These are phyloP conservation scores for Corynespora cassiicola DNA, from an alignment of 2,329 filamentous ascomycete species.

Conservation along the genomic window DNA sequence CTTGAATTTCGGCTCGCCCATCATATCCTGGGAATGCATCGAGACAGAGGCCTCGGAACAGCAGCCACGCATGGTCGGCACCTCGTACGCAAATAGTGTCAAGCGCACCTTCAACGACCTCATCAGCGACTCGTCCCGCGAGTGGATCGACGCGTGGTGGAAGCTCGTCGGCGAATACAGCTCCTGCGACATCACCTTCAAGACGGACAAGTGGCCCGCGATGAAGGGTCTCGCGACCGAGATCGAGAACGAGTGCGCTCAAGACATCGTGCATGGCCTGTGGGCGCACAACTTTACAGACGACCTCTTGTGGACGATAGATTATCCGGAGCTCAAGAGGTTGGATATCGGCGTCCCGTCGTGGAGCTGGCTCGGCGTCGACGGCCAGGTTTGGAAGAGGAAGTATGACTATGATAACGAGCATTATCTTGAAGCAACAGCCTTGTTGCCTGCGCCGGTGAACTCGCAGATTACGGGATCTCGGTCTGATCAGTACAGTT, in stretches of 20 bases:
- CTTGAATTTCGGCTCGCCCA: conserved; percentile 1
- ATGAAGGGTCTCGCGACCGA: conserved; percentile 6
- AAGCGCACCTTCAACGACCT: conserved; percentile 3
- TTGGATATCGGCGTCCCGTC: conserved; percentile 3
- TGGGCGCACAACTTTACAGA: conserved; percentile 1
- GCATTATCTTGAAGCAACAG: no score
- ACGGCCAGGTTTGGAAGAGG: conserved; percentile 1
- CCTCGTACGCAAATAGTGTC: not conserved
- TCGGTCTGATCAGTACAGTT: no score
- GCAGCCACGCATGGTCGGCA: not conserved
- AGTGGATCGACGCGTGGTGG: conserved; percentile 6
- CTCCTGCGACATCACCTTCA: conserved; percentile 4
- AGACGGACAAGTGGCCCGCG: conserved; percentile 10
- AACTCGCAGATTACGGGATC: no score
- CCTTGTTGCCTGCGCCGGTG: no score
- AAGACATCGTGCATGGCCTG: not conserved
- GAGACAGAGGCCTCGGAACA: not conserved
- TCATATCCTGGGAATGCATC: conserved; percentile 7
- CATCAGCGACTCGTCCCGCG: not conserved
- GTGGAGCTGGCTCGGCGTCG: conserved; percentile 9
- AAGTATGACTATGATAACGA: no score
- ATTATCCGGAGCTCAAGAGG: not conserved
- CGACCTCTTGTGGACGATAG: conserved; percentile 1
- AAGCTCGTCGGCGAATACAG: conserved; percentile 3
- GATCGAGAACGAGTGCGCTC: not conserved